A percentile compares a stretch with the other conserved stretches of the same genome.
These are phyloP conservation scores for Thraustochytrium sp. DNA, from an alignment of 352 stramenopile genomes.

Conservation along the genomic window DNA sequence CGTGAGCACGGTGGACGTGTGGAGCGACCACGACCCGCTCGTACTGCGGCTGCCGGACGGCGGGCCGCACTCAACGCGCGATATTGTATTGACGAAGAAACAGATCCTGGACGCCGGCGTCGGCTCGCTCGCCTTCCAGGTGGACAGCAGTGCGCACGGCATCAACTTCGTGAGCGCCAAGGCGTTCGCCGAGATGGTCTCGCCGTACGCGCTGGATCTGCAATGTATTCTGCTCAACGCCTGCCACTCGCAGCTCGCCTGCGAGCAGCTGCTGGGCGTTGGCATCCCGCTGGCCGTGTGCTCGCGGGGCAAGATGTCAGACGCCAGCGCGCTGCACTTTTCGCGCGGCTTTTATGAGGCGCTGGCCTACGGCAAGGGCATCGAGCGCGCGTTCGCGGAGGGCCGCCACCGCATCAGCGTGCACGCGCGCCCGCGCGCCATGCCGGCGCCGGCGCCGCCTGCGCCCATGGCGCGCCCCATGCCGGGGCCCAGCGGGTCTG, in stretches of 20 bases:
- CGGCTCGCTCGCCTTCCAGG: conserved; percentile 28
- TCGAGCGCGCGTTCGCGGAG: conserved; percentile 24
- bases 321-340: conserved; percentile 17
- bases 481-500: neutral
- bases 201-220: conserved; percentile 20
- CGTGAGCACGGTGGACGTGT: neutral
- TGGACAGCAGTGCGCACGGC: neutral
- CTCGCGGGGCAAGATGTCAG: neutral
- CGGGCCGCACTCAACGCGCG: neutral
- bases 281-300: conserved; percentile 30
- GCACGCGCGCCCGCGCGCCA: neutral
- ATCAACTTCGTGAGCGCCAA: conserved; percentile 33
- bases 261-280: conserved; percentile 15
- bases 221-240: conserved; percentile 18
- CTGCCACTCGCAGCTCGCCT: conserved; percentile 23
- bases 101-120: conserved; percentile 37
- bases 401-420: neutral
- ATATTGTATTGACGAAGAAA: conserved; percentile 33
- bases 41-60: conserved; percentile 25
- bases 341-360: conserved; percentile 17
- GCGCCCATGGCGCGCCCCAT: neutral
- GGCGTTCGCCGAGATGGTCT: conserved; percentile 14
- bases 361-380: neutral
- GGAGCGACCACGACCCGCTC: conserved; percentile 23
- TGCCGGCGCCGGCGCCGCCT: neutral